These are phyloP conservation scores for Wickerhamomyces sp. DNA, from an alignment of 1,139 yeast species.

Conservation along the genomic window DNA sequence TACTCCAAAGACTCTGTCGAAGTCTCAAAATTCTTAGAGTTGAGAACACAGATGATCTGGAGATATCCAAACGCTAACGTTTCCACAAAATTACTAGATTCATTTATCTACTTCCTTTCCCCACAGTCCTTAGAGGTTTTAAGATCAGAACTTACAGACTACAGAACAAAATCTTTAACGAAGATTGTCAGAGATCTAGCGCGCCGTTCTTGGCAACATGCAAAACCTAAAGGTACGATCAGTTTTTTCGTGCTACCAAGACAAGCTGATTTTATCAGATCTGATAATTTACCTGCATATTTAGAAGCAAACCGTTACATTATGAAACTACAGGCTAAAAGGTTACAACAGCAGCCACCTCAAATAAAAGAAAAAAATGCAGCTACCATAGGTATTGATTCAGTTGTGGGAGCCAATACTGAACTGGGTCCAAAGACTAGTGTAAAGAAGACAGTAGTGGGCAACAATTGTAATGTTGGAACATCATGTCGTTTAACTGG, in stretches of 20 bases:
- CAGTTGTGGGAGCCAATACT: conserved; percentile 60
- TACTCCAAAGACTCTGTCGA: conserved; percentile 61
- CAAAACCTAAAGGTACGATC: conserved; percentile 50
- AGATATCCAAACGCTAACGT: conserved; percentile 72
- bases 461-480: conserved; percentile 73
- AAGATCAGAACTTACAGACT: conserved; percentile 23
- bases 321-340: conserved; percentile 46
- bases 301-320: conserved; percentile 87
- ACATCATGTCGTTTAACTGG: conserved; percentile 85
- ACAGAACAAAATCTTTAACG: conserved; percentile 45
- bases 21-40: conserved; percentile 60
- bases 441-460: conserved; percentile 80
- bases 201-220: conserved; percentile 87
- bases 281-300: conserved; percentile 73
- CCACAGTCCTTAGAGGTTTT: conserved; percentile 43
- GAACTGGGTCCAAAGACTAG: conserved; percentile 71
- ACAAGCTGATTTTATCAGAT: conserved; percentile 64
- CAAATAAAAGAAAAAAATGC: conserved; percentile 50
- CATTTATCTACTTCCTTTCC: conserved; percentile 79
- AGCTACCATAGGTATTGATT: conserved; percentile 85
- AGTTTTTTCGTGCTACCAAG: conserved; percentile 62
- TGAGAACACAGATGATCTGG: conserved; percentile 90
- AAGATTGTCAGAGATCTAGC: conserved; percentile 83
- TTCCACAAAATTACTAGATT: conserved; percentile 67
- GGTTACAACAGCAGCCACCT: conserved; percentile 33